Evolutionary conservation across 495 filamentous ascomycete species (phyloP), one percentile per base, ranked within the genome.

Genomic region (Sporormia fimetaria): DNA sequence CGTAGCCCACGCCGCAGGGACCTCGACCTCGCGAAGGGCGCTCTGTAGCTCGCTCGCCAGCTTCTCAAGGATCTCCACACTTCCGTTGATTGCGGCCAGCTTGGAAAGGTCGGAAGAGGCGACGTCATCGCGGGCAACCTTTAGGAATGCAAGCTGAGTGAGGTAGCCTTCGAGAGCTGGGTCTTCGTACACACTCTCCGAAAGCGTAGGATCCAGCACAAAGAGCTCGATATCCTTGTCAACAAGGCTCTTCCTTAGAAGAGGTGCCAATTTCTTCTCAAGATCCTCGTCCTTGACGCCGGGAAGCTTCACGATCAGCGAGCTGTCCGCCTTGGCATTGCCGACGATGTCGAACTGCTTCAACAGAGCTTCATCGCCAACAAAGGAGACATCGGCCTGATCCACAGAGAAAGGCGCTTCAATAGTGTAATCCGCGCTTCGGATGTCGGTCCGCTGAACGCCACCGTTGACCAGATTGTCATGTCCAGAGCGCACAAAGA

Each of bases 401-500:
- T 81, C 74, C 15, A 92, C 66, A 0, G 83, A 66, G 56, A 87
- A 95, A 17, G 84, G 75, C 21, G 83, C 81, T 57, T 95, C 87
- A 29, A 94, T 64, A 12, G 75, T 73, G 66, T 83, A 85, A 46
- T 74, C 75, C 22, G 84, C 87, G 54, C 72, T 81, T 33, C 88
- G 76, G 33, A 98, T 76, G 55, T 98, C 90, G 12, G 85, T 79
- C 46, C 87, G 78, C 15, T 88, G 59, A 14, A 76, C 70, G 44
- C 90, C 90, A 25, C 92, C 92, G 51, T 90, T 83, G 14, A 87
- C 64, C 17, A 87, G 68, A 59, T 94, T 95, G 61, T 98, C 85
- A 41, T 87, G 75, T 3, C 69, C 69, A 50, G 80, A 74, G 54
- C 74, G 80, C 37, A 80, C 67, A 44, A 79, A 78, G 43, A 98